phyloP scores from a whole-genome alignment of 2,329 filamentous ascomycete species.

The Aspergillus neotritici region DNA sequence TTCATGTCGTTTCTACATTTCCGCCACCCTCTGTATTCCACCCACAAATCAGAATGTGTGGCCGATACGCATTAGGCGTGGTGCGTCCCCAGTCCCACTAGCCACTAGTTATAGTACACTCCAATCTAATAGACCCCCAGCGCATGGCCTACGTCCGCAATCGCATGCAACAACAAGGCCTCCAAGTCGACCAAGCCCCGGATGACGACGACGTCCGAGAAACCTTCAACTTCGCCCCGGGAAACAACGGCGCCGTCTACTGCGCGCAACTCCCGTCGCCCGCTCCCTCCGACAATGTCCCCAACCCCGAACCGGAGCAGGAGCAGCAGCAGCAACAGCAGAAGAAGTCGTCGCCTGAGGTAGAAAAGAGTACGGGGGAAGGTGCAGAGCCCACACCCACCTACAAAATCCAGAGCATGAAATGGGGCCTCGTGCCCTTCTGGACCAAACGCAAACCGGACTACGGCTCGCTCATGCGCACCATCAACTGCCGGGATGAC shows the following conservation, averaged over 20 bases:
- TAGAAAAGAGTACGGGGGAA: slow-evolving; percentile 6
- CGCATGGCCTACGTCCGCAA: slow-evolving; percentile 69
- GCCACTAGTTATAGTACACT: slow-evolving; percentile 8
- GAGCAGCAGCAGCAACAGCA: slow-evolving; percentile 11
- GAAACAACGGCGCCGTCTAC: slow-evolving; percentile 79
- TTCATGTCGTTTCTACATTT: not conserved
- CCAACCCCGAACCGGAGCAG: slow-evolving; percentile 11
- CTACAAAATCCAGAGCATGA: slow-evolving; percentile 88
- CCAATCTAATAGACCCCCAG: slow-evolving; percentile 41
- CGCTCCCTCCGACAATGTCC: slow-evolving; percentile 51
- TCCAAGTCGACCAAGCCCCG: slow-evolving; percentile 66
- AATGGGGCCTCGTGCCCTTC: slow-evolving; percentile 90
- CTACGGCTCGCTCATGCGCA: slow-evolving; percentile 72
- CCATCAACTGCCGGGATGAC: slow-evolving; percentile 93
- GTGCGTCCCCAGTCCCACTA: slow-evolving; percentile 37
- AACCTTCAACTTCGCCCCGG: slow-evolving; percentile 89
- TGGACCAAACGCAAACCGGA: slow-evolving; percentile 84
- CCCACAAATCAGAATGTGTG: slow-evolving; percentile 54
- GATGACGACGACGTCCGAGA: slow-evolving; percentile 65
- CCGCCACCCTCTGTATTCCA: not conserved
- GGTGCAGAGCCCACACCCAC: slow-evolving; percentile 39
- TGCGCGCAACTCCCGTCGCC: slow-evolving; percentile 54
- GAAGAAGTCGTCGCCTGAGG: slow-evolving; percentile 9
- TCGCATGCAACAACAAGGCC: slow-evolving; percentile 66
- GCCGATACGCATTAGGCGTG: slow-evolving; percentile 59